Evolutionary conservation across 257 asterid species (phyloP).

Genomic region (Solanum dulcamara): DNA sequence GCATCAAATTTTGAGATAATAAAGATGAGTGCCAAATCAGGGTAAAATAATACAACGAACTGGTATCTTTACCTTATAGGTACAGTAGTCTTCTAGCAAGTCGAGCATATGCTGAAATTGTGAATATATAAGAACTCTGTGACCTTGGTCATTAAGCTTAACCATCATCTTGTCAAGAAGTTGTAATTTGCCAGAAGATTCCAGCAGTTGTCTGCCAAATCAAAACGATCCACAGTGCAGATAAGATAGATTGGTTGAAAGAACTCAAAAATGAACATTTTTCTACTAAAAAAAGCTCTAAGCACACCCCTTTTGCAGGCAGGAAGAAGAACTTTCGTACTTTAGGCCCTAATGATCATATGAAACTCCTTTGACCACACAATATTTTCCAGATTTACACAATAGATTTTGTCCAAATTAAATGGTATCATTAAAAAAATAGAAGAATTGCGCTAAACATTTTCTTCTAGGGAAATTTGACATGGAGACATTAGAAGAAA

Average conservation of each 20-base stretch:
- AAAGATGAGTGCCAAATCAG: background rate
- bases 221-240: background rate
- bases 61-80: slow-evolving; percentile 43
- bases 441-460: background rate
- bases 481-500: background rate
- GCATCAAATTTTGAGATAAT: background rate
- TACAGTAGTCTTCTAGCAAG: slow-evolving; percentile 91
- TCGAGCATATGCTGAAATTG: slow-evolving; percentile 99
- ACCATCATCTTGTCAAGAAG: slow-evolving; percentile 98
- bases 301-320: background rate
- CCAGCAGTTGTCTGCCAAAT: slow-evolving; percentile 67
- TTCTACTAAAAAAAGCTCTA: background rate
- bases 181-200: slow-evolving; percentile 89
- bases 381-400: background rate
- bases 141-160: slow-evolving; percentile 94
- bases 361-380: background rate
- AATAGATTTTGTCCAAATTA: background rate
- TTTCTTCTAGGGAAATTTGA: background rate
- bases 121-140: slow-evolving; percentile 83
- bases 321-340: background rate
- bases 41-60: background rate
- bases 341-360: background rate
- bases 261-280: background rate
- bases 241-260: background rate
- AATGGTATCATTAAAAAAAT: background rate